Base-by-base conservation (phyloP, 495 filamentous ascomycete species). In the Talaromyces nanjingensis region DNA sequence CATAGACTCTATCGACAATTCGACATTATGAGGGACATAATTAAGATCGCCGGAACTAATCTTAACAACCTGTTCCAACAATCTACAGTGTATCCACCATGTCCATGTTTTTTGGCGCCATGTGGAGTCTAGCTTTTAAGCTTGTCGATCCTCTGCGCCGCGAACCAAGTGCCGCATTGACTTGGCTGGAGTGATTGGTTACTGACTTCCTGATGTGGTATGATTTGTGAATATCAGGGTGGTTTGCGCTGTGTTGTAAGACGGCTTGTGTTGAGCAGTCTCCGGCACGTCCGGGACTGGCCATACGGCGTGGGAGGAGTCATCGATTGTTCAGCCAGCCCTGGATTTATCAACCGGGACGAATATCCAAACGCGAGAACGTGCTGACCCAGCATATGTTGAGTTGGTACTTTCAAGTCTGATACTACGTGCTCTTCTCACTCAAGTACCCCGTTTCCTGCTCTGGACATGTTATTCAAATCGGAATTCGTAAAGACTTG, bases 61-160 rank as follows among this genome's bases (percentile, higher is more conserved):
- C 45, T 49, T 9, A 20, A 22, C n/a, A 20, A 49, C 45, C 45
- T 49, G 45, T 20, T 49, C 45, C 11, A 31, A 31, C 29, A 31
- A 31, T 31, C 29, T 31, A 20, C 18, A 8, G 45, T 20, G 42
- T n/a, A 45, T 45, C 45, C 45, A 18, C 45, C 8, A 20, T 16
- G 37, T 2, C 45, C 16, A 18, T 49, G 45, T 20, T 49, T 49
- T 59, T 0, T 24, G 29, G 11, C 57, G 18, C 57, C 57, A 59
- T 59, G 57, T 59, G 45, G 45, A 49, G 45, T 49, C 45, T 20
- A 49, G 45, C 45, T 49, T 49, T 49, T 20, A 37, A 37, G 31
- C 57, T 34, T 59, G 57, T 59, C 57, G 57, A 59, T 59, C 33
- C 8, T 59, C 0, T 37, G 31, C 33, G 12, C 7, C 27, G 31